Conservation (phyloP, 1,284 basidiomycete genomes). For the Amylostereum areolatum region DNA sequence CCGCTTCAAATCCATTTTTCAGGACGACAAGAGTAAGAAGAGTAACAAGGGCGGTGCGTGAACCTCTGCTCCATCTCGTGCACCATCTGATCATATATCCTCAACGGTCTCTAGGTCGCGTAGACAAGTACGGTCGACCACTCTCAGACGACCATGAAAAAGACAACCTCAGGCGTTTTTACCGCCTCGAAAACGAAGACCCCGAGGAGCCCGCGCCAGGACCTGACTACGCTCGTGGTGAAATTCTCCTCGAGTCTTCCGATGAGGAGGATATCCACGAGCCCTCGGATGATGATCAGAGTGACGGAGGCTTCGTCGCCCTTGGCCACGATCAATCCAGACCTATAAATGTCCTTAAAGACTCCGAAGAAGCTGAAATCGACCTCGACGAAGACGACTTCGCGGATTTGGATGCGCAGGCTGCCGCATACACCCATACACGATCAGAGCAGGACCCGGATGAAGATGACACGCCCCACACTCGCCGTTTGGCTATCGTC, state of each 20-base stretch:
- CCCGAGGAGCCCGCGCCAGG: constrained; percentile 31
- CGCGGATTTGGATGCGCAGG: constrained; percentile 71
- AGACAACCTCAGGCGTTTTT: constrained; percentile 80
- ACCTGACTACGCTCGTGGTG: constrained; percentile 89
- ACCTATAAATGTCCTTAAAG: constrained; percentile 31
- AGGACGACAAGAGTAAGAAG: constrained; percentile 38
- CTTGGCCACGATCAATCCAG: constrained; percentile 39
- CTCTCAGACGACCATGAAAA: constrained; percentile 65
- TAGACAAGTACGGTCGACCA: constrained; percentile 90
- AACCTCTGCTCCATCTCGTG: constrained; percentile 3
- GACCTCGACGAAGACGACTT: constrained; percentile 75
- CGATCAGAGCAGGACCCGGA: constrained; percentile 30
- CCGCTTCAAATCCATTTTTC: constrained; percentile 85
- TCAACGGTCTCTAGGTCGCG: constrained; percentile 33
- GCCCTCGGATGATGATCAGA: constrained; percentile 40
- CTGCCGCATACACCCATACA: constrained; percentile 51
- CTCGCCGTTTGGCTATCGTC: constrained; percentile 82
- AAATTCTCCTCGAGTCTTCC: constrained; percentile 83
- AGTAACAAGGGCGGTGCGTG: constrained; percentile 31
- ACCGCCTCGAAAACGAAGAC: constrained; percentile 59
- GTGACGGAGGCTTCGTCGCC: constrained; percentile 43
- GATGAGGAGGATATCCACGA: constrained; percentile 58
- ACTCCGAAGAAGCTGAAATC: constrained; percentile 53
- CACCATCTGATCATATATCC: constrained; percentile 17
- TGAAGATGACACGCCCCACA: constrained; percentile 33